Base-by-base conservation (phyloP, 495 filamentous ascomycete genomes). In the Penicillium pulvis region DNA sequence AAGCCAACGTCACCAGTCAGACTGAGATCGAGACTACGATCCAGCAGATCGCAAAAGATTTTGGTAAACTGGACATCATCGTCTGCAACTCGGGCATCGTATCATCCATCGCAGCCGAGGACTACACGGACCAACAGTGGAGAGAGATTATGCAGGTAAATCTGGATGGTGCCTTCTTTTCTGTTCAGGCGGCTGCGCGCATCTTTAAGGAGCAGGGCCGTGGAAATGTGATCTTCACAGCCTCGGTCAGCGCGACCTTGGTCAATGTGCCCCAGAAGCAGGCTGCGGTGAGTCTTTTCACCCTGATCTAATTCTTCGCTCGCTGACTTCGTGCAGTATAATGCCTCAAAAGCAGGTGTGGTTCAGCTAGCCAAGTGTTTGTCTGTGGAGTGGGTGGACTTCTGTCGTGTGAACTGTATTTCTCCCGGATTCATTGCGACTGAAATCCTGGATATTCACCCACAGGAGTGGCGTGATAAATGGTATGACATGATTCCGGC, bases 41-140 rank as follows among this genome's bases (percentile, higher is more conserved):
- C 23, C 75, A 87, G 59, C 61, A 79, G 36, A 80, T 85, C 46
- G 79, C 86, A 17, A 56, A 68, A 42, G 88, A 91, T 11, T 90
- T 92, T 71, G 83, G 82, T 20, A 80, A 82, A 5, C 82, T 93
- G 4, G 90, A 93, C 65, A 80, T 92, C 63, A 88, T 92, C 62
- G 83, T 93, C 41, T 87, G 86, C 11, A 92, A 92, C 64, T 85
- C 87, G 6, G 90, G 90, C 6, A 86, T 92, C 45, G 73, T 79
- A 4, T 87, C 65, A 8, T 62, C 52, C 16, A 47, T 71, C n/a
- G 54, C 71, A 0, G 74, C 72, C 1, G 74, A 75, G 30, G 75
- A 78, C 17, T 75, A 73, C 53, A 71, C 69, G 0, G 5, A 62
- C 2, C 61, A 64, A 4, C 62, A 70, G 43, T 75, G 71, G 70